phyloP scores from a whole-genome alignment of 1,284 basidiomycete species.

The Rhodotorula glutinis region DNA sequence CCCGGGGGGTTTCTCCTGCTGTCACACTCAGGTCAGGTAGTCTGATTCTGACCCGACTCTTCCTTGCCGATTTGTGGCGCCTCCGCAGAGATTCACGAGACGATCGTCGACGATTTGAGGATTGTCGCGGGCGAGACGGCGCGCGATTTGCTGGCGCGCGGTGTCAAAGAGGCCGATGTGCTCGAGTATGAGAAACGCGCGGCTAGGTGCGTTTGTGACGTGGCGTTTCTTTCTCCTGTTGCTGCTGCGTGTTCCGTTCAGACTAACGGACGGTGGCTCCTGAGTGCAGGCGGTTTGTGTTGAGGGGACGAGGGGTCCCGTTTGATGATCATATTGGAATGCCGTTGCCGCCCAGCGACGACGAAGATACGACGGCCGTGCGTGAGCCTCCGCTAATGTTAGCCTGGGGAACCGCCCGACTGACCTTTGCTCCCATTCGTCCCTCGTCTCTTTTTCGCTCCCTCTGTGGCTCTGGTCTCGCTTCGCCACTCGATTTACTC shows the following conservation, averaged over 20 bases:
- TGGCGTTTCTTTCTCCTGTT: too few relatives aligned
- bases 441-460: too few relatives aligned
- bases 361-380: background rate
- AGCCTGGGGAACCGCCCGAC: too few relatives aligned
- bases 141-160: background rate
- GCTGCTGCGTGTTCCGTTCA: too few relatives aligned
- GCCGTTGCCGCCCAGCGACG: background rate
- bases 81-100: slow-evolving; percentile 9
- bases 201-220: background rate
- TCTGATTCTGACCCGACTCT: too few relatives aligned
- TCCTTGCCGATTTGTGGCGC: too few relatives aligned
- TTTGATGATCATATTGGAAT: slow-evolving; percentile 9
- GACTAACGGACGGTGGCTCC: too few relatives aligned
- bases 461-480: too few relatives aligned
- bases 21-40: too few relatives aligned
- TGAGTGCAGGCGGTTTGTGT: slow-evolving; percentile 7
- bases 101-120: slow-evolving; percentile 11
- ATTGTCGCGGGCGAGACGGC: slow-evolving; percentile 2
- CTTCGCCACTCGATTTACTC: too few relatives aligned
- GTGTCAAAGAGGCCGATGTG: background rate
- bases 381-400: background rate
- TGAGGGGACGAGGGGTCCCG: slow-evolving; percentile 2
- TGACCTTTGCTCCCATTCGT: too few relatives aligned
- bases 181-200: background rate
- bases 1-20: background rate